These are phyloP conservation scores for Lactifluus hygrophoroides DNA, from an alignment of 768 basidiomycete species.

Conservation along the genomic window DNA sequence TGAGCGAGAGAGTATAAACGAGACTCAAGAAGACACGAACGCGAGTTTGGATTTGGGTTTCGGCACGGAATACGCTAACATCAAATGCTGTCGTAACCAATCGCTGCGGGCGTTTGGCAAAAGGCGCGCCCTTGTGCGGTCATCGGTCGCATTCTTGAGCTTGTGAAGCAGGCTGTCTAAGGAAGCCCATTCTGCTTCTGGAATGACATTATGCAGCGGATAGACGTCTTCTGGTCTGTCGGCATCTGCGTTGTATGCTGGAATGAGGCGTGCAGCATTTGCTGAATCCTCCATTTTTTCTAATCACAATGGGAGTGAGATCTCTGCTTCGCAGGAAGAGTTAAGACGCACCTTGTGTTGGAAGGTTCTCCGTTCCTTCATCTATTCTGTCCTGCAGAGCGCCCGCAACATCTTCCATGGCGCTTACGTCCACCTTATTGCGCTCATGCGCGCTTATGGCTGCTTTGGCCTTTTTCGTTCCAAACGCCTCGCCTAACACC, in stretches of 20 bases:
- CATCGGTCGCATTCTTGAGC: constrained; percentile 44
- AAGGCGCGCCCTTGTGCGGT: constrained; percentile 42
- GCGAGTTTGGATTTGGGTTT: constrained; percentile 51
- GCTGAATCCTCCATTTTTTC: constrained; percentile 60
- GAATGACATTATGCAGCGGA: constrained; percentile 64
- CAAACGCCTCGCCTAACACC: constrained; percentile 86
- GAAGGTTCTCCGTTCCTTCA: constrained; percentile 56
- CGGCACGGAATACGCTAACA: constrained; percentile 31
- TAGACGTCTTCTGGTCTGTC: constrained; percentile 66
- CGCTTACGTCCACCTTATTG: constrained; percentile 80
- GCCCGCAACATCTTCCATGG: constrained; percentile 77
- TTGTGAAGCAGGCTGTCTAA: constrained; percentile 39
- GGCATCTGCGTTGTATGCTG: constrained; percentile 61
- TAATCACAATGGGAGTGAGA: constrained; percentile 24
- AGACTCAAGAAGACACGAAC: constrained; percentile 33
- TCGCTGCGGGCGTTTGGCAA: constrained; percentile 54
- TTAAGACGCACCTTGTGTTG: constrained; percentile 51
- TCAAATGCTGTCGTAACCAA: constrained; percentile 67
- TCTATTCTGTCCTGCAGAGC: constrained; percentile 81
- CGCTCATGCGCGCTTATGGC: constrained; percentile 80
- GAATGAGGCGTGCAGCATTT: constrained; percentile 65
- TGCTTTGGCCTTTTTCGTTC: constrained; percentile 88
- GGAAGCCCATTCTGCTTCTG: constrained; percentile 71
- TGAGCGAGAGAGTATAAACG: neutral
- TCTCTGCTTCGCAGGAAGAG: neutral